These are phyloP conservation scores for Cardamine occulta DNA, from an alignment of 345 rosid species.

Conservation along the genomic window DNA sequence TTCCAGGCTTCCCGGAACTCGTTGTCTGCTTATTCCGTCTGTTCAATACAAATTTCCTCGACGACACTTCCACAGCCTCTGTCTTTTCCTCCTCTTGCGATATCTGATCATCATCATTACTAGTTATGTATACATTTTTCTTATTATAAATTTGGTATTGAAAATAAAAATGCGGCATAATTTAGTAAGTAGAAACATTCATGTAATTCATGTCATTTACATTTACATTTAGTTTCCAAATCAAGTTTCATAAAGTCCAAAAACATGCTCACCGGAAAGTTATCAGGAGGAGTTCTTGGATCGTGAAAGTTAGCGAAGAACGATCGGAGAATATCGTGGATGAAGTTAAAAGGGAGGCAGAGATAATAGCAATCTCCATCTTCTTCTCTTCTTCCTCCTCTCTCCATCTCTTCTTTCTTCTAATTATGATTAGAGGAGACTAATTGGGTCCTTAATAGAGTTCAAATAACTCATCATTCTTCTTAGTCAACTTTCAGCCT, in stretches of 20 bases:
- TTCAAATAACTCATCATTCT: conserved; percentile 22
- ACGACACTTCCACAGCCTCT: conserved; percentile 14
- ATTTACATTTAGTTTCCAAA: background rate
- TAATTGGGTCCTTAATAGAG: conserved; percentile 18
- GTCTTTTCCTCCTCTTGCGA: conserved; percentile 11
- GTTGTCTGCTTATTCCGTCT: background rate
- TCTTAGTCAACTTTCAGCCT: conserved; percentile 36
- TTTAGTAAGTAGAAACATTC: background rate
- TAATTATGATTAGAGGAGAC: background rate
- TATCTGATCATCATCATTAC: conserved; percentile 4
- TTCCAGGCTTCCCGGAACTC: conserved; percentile 36
- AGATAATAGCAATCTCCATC: conserved; percentile 22
- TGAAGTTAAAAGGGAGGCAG: conserved; percentile 27
- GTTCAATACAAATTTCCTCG: conserved; percentile 14
- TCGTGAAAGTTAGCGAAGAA: background rate
- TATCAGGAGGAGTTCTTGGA: background rate
- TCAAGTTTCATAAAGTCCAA: background rate
- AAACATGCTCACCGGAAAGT: background rate
- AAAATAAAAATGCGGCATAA: background rate
- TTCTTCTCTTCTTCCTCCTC: conserved; percentile 1
- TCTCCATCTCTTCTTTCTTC: conserved; percentile 13
- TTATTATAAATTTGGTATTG: background rate
- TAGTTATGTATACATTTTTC: background rate
- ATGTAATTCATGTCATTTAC: background rate
- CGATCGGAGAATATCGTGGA: conserved; percentile 15